phyloP scores from a whole-genome alignment of 495 filamentous ascomycete genomes.

The Pseudoneurospora amorphoporcata region DNA sequence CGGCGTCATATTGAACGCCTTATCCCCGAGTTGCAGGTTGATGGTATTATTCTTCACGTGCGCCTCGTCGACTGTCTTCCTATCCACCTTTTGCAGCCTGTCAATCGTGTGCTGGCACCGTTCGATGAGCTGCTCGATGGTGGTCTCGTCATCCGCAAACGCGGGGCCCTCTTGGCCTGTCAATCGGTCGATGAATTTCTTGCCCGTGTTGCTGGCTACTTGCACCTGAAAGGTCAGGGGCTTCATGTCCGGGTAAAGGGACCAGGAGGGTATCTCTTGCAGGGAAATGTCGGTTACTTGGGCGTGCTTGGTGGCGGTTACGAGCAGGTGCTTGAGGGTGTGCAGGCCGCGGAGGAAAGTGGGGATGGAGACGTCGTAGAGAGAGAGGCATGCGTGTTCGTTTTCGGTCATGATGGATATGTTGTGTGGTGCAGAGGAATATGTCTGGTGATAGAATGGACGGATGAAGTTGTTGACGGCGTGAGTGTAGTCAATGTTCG shows the following conservation, averaged over 20 bases:
- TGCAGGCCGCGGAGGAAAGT: constrained; percentile 12
- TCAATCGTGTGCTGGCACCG: constrained; percentile 27
- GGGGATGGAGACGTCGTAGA: constrained; percentile 19
- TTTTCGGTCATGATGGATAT: neutral
- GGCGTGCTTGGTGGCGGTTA: constrained; percentile 17
- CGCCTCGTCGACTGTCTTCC: constrained; percentile 23
- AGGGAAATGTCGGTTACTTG: constrained; percentile 9
- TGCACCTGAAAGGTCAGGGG: constrained; percentile 37
- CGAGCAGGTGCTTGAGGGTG: constrained; percentile 15
- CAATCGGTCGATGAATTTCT: constrained; percentile 30
- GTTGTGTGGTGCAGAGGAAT: neutral
- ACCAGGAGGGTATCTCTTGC: constrained; percentile 3
- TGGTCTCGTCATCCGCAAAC: constrained; percentile 28
- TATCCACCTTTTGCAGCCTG: constrained; percentile 25
- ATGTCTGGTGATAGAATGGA: neutral
- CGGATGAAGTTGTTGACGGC: neutral
- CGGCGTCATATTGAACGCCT: constrained; percentile 6
- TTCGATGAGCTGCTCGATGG: constrained; percentile 30
- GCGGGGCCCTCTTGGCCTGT: constrained; percentile 21
- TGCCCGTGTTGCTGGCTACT: constrained; percentile 23
- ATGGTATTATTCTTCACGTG: neutral
- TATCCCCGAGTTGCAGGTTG: constrained; percentile 10
- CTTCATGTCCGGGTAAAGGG: constrained; percentile 38
- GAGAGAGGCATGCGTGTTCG: neutral
- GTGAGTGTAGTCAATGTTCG: neutral